These are phyloP conservation scores for Erucastrum elatum DNA, from an alignment of 345 rosid genomes.

Conservation along the genomic window DNA sequence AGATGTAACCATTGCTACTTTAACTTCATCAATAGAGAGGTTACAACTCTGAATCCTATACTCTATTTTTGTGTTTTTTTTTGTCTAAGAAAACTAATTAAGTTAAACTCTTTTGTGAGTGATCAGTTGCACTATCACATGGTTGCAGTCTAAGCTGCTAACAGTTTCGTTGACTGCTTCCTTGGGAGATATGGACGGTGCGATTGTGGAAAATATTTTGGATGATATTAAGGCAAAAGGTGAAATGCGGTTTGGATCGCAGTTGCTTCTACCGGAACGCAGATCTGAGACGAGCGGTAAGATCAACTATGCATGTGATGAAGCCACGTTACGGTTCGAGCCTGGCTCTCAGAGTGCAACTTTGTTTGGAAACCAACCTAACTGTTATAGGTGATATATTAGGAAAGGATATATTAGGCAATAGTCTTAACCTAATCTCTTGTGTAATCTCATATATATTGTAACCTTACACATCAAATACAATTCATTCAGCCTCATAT, in stretches of 20 bases:
- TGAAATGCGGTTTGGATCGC: not conserved
- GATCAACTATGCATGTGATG: conserved; percentile 5
- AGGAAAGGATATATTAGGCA: no score
- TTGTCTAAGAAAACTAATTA: not conserved
- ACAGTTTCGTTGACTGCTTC: not conserved
- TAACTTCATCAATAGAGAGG: conserved; percentile 5
- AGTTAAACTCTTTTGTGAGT: not conserved
- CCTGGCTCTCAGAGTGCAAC: not conserved
- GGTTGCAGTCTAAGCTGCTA: not conserved
- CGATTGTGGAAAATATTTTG: not conserved
- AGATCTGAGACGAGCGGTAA: not conserved
- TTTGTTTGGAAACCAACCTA: not conserved
- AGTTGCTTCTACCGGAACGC: not conserved
- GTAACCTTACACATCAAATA: no score
- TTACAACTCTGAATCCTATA: not conserved
- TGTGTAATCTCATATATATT: no score
- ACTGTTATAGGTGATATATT: no score
- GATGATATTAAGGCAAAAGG: not conserved
- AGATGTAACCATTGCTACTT: not conserved
- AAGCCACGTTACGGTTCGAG: not conserved
- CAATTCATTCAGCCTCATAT: no score
- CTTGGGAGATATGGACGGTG: not conserved
- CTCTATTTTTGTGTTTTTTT: not conserved
- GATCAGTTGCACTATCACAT: not conserved
- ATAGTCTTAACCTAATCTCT: no score